Evolutionary conservation across 176 grass and related monocot species (phyloP), one percentile per base, ranked within the genome.

Genomic region (Aegilops umbellulata): DNA sequence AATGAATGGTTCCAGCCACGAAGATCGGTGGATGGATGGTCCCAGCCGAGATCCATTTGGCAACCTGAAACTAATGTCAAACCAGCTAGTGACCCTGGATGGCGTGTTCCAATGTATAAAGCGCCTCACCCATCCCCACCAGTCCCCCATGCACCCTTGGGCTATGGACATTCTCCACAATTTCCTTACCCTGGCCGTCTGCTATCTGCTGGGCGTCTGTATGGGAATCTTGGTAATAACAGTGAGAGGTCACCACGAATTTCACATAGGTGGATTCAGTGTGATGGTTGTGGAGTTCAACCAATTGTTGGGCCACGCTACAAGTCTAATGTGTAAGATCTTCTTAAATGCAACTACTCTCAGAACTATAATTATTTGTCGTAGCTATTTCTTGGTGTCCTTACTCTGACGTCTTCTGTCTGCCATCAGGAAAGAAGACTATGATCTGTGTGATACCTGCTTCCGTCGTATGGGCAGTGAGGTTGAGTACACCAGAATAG

Each of bases 231-330:
- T 82, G 78, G 89, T 67, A 82, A 74, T 39, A 89, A 74, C 9
- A 65, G 38, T 22, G 85, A 84, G 60, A 88, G 32, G 23, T 51
- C 65, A 23, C 9, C 62, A 71, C 67, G 2, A 3, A 10, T 26
- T 80, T 87, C 82, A 38, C 97, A 99, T 81, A 90, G 10, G 53
- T 88, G 92, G 77, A 88, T 92, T 47, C 70, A 22, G 71, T 99
- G 97, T 87, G 97, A 99, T 90, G 90, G 90, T 78, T 99, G 97
- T 91, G 92, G 92, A 79, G 86, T 89, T 85, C 64, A 90, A 31
- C 97, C 97, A 65, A 96, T 99, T 67, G 42, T 92, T 57, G 97
- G 97, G 39, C 60, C 92, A 34, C 94, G 97, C 36, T 96, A 88
- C 76, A 99, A 93, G 81, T 99, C 97, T 35, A 94, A 85, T 41